Evolutionary conservation across 805 yeast species (phyloP).

Genomic region (Phaffomyces thermotolerans): DNA sequence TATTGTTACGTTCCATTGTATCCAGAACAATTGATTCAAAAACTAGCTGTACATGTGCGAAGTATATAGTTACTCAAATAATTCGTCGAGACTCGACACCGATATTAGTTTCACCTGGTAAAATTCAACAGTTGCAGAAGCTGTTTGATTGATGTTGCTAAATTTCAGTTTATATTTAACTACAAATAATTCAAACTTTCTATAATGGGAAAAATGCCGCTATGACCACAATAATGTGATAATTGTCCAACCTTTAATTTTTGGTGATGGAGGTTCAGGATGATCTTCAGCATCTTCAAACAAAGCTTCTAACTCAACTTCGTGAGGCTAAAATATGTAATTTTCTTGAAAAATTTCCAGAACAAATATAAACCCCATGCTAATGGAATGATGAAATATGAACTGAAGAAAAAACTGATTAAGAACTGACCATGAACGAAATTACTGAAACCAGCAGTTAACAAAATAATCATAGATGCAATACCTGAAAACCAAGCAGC

Average conservation of each 20-base stretch:
- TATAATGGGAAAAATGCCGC: no score
- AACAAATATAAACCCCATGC: conserved; percentile 21
- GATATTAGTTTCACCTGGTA: no score
- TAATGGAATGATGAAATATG: conserved; percentile 20
- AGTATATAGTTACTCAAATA: no score
- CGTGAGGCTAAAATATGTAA: conserved; percentile 27
- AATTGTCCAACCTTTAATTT: conserved; percentile 11
- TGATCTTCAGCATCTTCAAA: conserved; percentile 23
- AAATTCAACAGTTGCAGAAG: no score
- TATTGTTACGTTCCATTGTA: no score
- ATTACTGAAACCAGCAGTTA: conserved; percentile 30
- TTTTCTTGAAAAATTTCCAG: conserved; percentile 28
- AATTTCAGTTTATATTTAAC: no score
- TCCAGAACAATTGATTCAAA: no score
- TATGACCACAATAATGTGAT: conserved; percentile 11
- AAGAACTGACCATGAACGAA: conserved; percentile 26
- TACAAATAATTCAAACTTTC: no score
- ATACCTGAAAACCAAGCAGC: conserved; percentile 27
- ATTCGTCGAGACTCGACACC: no score
- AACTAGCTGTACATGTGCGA: no score
- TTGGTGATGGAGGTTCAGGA: conserved; percentile 20
- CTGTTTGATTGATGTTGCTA: no score
- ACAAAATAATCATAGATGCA: conserved; percentile 20
- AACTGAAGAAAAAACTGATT: conserved; percentile 5
- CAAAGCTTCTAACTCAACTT: conserved; percentile 32